Percentiles rank a stretch among this genome's conserved stretches.
Conservation (phyloP, 2,329 filamentous ascomycete species). For the Madurella fahalii region DNA sequence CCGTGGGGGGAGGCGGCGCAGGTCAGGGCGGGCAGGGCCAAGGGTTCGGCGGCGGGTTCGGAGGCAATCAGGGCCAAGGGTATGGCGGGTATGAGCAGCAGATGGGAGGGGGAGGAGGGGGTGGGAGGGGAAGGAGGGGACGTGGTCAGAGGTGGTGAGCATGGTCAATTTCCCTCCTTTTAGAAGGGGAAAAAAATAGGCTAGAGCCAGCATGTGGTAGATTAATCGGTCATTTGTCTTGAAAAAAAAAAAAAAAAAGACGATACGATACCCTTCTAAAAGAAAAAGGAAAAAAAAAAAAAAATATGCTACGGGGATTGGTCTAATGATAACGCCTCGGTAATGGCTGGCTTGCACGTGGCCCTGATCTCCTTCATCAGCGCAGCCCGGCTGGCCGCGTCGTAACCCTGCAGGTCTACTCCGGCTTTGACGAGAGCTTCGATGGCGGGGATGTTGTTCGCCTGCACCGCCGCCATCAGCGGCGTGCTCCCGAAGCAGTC, state of each 20-base stretch:
- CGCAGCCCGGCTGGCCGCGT: neutral
- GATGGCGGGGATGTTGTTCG: slow-evolving; percentile 21
- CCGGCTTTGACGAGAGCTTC: slow-evolving; percentile 21
- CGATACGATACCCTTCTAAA: neutral
- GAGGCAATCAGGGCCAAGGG: slow-evolving; percentile 43
- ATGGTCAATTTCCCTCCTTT: neutral
- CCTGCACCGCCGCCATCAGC: slow-evolving; percentile 23
- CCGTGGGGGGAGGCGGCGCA: slow-evolving; percentile 31
- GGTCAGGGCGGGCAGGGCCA: slow-evolving; percentile 49
- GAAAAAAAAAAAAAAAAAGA: too few relatives aligned
- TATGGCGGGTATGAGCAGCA: slow-evolving; percentile 43
- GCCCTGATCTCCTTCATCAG: neutral
- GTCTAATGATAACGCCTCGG: neutral
- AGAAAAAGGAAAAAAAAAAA: too few relatives aligned
- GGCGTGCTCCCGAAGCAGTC: slow-evolving; percentile 27
- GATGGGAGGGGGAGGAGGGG: slow-evolving; percentile 40
- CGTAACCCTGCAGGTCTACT: slow-evolving; percentile 15
- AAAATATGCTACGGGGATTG: neutral
- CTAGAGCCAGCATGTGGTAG: slow-evolving; percentile 9
- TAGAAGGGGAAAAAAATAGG: too few relatives aligned
- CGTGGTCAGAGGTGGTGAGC: slow-evolving; percentile 25
- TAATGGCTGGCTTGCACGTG: neutral
- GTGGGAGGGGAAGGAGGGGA: slow-evolving; percentile 30
- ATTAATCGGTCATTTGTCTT: neutral
- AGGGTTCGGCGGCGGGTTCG: slow-evolving; percentile 48